Evolutionary conservation across 2,329 filamentous ascomycete genomes (phyloP), one percentile per base, ranked within the genome.

Genomic region (Verticillium nubilum): DNA sequence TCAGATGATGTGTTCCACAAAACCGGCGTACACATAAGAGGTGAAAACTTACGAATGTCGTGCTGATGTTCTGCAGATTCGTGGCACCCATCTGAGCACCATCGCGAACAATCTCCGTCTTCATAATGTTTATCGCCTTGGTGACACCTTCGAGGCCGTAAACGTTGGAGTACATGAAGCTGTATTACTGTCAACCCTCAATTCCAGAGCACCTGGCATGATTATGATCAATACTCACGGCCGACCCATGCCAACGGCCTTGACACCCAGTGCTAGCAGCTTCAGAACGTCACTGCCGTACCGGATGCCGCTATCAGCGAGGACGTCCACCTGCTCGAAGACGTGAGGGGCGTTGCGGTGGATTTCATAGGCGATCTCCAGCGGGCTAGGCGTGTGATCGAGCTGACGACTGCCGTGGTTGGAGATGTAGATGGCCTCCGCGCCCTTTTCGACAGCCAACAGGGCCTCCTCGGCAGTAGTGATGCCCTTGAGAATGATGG

Each of bases 81-180:
- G 71, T 66, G 7, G 72, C 68, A 9, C 73, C 73, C 31, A 72
- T 63, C 63, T 75, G 70, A 19, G 69, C 69, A 52, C 68, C 73
- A 55, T 75, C 73, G 2, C 67, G 62, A 27, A 68, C 59, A 29
- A 81, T 72, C 70, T 82, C 79, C 42, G 74, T 70, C 72, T 80
- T 81, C 61, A 82, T 68, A 23, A 83, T 75, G 57, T 77, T 67
- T 57, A 81, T 77, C 5, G 73, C 73, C 69, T 75, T 76, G 58
- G 69, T 69, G 3, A 82, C 79, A 25, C 80, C 80, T 25, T 76
- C 73, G 4, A 72, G 68, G 3, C 80, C 80, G 63, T 79, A 83
- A 37, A 76, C 67, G 63, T 82, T 81, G 55, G 78, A 74, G 66
- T 76, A 83, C 77, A 83, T 80, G 65, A 80, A 74, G 0, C 67